Conservation (phyloP, 2,329 filamentous ascomycete species). For the Dactylella cylindrospora region DNA sequence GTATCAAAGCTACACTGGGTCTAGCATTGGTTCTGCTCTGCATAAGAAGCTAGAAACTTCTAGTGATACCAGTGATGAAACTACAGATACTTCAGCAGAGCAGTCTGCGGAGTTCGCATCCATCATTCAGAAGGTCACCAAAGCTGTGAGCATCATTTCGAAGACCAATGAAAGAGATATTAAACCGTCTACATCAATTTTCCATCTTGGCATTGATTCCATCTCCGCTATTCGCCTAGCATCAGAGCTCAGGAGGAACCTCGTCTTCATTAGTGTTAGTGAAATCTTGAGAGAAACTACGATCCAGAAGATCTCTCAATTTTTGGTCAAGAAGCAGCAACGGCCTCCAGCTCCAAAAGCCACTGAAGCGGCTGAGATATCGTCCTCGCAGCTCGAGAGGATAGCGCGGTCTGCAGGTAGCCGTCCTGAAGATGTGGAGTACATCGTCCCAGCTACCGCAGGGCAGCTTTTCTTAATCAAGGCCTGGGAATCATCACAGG, state of each 20-base stretch:
- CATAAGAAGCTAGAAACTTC: slow-evolving; percentile 27
- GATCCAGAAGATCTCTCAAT: slow-evolving; percentile 65
- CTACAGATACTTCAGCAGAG: slow-evolving; percentile 5
- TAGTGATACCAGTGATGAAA: slow-evolving; percentile 5
- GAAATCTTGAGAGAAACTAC: slow-evolving; percentile 69
- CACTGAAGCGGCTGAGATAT: slow-evolving; percentile 50
- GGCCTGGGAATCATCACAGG: slow-evolving; percentile 69
- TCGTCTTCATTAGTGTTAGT: slow-evolving; percentile 66
- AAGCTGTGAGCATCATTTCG: slow-evolving; percentile 56
- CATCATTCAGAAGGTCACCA: slow-evolving; percentile 56
- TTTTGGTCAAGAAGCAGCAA: slow-evolving; percentile 44
- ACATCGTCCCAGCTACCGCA: slow-evolving; percentile 68
- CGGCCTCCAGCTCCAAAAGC: slow-evolving; percentile 21
- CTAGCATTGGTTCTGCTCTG: slow-evolving; percentile 32
- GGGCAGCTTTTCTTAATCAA: slow-evolving; percentile 81
- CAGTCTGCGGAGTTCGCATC: slow-evolving; percentile 51
- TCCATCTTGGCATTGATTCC: slow-evolving; percentile 84
- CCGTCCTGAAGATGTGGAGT: slow-evolving; percentile 56
- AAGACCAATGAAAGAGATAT: slow-evolving; percentile 63
- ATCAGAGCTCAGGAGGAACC: slow-evolving; percentile 66
- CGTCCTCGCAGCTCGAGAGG: slow-evolving; percentile 51
- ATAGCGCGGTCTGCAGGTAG: slow-evolving; percentile 2
- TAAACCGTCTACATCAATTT: slow-evolving; percentile 65
- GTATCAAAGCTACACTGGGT: slow-evolving; percentile 6
- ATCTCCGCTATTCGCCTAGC: slow-evolving; percentile 86